phyloP scores from a whole-genome alignment of 1,139 yeast genomes.

The Casaregolazyma suthepensis region DNA sequence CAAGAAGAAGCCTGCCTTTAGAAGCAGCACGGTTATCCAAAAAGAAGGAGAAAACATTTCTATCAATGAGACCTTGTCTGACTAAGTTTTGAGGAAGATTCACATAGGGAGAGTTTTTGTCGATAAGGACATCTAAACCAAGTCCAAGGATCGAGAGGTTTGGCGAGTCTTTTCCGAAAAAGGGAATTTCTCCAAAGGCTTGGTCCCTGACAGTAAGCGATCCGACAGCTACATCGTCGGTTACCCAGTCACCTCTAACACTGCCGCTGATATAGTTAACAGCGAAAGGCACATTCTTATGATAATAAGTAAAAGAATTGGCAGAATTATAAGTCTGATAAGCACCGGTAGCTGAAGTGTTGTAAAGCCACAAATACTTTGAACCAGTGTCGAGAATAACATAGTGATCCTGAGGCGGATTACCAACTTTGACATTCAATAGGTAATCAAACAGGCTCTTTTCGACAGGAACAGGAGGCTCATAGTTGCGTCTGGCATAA shows the following conservation, averaged over 20 bases:
- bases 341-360: constrained; percentile 14
- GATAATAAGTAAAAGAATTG: constrained; percentile 13
- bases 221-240: constrained; percentile 34
- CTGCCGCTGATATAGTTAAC: constrained; percentile 26
- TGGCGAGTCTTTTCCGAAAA: not conserved
- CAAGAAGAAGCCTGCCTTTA: constrained; percentile 49
- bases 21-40: constrained; percentile 38
- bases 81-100: constrained; percentile 46
- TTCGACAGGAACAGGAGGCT: not conserved
- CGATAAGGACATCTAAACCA: not conserved
- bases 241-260: constrained; percentile 41
- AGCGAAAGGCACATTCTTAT: constrained; percentile 17
- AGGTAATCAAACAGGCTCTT: not conserved
- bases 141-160: constrained; percentile 12
- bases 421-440: constrained; percentile 29
- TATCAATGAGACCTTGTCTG: constrained; percentile 41
- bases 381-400: constrained; percentile 45
- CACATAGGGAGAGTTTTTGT: constrained; percentile 15
- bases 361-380: constrained; percentile 37
- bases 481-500: not conserved
- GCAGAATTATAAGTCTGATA: not conserved
- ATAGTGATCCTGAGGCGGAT: constrained; percentile 34
- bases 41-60: constrained; percentile 47
- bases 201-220: constrained; percentile 4
- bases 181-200: constrained; percentile 6